Conservation (phyloP, 148 eudicot species). For the Fagopyrum tataricum region DNA sequence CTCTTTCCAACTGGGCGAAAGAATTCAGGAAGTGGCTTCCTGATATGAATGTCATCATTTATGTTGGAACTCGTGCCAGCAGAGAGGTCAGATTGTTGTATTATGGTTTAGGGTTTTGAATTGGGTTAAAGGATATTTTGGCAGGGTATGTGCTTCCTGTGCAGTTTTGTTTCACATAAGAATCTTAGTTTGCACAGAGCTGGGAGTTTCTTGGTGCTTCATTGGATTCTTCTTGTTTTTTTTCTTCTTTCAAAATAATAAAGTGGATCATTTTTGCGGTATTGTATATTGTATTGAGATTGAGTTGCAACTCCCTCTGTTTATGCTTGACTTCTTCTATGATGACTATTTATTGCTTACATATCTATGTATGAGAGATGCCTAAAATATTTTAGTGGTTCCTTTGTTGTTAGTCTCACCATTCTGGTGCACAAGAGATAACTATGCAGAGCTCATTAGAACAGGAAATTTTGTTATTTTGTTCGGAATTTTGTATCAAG, state of each 20-base stretch:
- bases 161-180: background rate
- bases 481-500: too few species aligned
- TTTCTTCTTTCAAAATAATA: too few species aligned
- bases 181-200: background rate
- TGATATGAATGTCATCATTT: slow-evolving; percentile 73
- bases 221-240: background rate
- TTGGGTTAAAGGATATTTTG: background rate
- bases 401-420: background rate
- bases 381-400: background rate
- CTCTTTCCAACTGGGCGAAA: slow-evolving; percentile 98
- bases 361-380: background rate
- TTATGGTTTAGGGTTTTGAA: slow-evolving; percentile 1
- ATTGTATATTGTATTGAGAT: background rate
- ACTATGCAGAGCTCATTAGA: too few species aligned
- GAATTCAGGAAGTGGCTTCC: slow-evolving; percentile 99
- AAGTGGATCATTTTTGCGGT: background rate
- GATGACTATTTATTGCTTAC: background rate
- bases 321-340: background rate
- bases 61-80: slow-evolving; percentile 98
- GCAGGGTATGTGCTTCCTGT: background rate
- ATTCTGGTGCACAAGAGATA: background rate
- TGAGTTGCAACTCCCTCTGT: background rate
- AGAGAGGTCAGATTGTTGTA: slow-evolving; percentile 61
- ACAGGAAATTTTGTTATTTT: too few species aligned
- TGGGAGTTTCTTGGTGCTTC: background rate